Base-by-base conservation (phyloP, 2,329 filamentous ascomycete genomes). In the Cryoendolithus antarcticus region DNA sequence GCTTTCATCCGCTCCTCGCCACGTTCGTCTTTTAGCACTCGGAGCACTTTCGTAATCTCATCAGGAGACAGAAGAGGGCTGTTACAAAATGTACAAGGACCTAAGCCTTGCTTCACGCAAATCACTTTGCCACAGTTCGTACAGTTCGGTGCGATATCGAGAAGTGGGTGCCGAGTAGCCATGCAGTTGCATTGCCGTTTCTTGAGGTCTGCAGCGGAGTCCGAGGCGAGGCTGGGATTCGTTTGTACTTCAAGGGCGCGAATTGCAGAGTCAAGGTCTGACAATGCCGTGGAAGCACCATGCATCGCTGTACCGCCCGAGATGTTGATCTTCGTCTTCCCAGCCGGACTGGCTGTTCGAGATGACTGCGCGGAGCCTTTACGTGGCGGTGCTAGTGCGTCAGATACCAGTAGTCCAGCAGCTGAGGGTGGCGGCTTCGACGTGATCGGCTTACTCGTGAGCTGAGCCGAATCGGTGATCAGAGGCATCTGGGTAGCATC, bases 71-170 rank as follows among this genome's bases (percentile, higher is more conserved):
- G 66, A 0, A 98, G 66, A 0, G 85, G 76, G 0, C 73, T 69
- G 0, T 78, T 77, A 63, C 91, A 98, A 55, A 84, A 95, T 0
- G 89, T 95, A 60, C 91, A 98, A 0, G 89, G 89, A 0, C 89
- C 89, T 1, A 96, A 70, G 0, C 91, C 91, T 61, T 98, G 88
- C 54, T 91, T 88, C 13, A 93, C 77, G 58, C 91, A 98, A 39
- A 96, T 80, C 8, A 98, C 86, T 59, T 96, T 96, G 43, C 91
- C 91, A 53, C 91, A 98, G 33, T 74, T 80, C 10, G 93, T 65
- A 57, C 91, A 98, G 58, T 96, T 98, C 1, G 91, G 91, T 0
- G 88, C 86, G 1, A 89, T 86, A n/a, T 76, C 76, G 33, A 95
- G 80, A 2, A 96, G 72, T 1, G 89, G 84, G 59, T 98, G 91